These are phyloP conservation scores for Neurospora terricola DNA, from an alignment of 495 filamentous ascomycete species.

Conservation along the genomic window DNA sequence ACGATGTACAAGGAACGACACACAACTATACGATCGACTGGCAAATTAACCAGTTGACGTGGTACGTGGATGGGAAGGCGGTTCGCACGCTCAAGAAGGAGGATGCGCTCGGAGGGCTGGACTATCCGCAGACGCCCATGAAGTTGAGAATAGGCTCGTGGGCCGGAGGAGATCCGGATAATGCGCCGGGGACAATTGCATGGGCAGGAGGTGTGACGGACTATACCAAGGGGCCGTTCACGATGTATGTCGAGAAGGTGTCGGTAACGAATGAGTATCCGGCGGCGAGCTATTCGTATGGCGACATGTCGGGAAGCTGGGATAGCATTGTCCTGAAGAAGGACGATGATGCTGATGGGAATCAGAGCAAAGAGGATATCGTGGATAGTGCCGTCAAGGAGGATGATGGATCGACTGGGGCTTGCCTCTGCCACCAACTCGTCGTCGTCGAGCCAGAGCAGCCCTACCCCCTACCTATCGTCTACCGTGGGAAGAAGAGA, in stretches of 20 bases:
- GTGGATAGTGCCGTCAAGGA: background rate
- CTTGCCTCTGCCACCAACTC: background rate
- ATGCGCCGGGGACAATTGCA: constrained; percentile 64
- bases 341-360: background rate
- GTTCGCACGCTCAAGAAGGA: constrained; percentile 56
- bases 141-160: constrained; percentile 71
- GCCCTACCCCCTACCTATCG: background rate
- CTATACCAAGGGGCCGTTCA: constrained; percentile 64
- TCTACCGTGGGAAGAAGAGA: background rate
- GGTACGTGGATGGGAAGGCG: constrained; percentile 62
- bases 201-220: constrained; percentile 77
- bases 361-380: background rate
- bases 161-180: constrained; percentile 63
- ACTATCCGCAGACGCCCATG: constrained; percentile 83
- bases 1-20: constrained; percentile 49
- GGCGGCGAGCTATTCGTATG: constrained; percentile 63
- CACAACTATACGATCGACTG: constrained; percentile 82
- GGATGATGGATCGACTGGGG: background rate
- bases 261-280: constrained; percentile 56
- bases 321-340: constrained; percentile 42
- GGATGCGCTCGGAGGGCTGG: constrained; percentile 46
- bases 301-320: constrained; percentile 57
- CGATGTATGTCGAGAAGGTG: constrained; percentile 69
- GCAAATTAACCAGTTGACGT: constrained; percentile 61
- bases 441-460: background rate